Conservation (phyloP, 768 basidiomycete species). For the Boletus patriciae region DNA sequence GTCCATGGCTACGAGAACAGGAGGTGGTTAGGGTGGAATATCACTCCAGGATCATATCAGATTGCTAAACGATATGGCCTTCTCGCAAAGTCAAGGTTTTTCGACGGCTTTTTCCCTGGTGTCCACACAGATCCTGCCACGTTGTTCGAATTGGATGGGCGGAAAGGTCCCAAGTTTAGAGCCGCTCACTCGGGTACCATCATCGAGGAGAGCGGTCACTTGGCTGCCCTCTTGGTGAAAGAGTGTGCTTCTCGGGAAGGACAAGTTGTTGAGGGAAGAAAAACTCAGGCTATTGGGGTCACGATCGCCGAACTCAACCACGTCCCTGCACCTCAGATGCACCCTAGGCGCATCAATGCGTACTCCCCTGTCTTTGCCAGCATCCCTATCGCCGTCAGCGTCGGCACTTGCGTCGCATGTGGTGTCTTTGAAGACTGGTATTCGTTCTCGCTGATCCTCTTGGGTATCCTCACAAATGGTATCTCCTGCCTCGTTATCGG, state of each 20-base stretch:
- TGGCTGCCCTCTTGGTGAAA: constrained; percentile 29
- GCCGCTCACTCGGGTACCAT: constrained; percentile 35
- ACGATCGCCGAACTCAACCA: constrained; percentile 30
- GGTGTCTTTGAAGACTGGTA: constrained; percentile 36
- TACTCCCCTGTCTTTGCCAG: constrained; percentile 28
- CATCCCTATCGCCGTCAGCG: constrained; percentile 32
- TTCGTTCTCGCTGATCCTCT: constrained; percentile 35
- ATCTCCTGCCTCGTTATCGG: constrained; percentile 36
- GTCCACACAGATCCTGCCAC: constrained; percentile 33
- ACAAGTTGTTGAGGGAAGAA: constrained; percentile 23
- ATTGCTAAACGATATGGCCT: constrained; percentile 36
- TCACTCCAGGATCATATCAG: constrained; percentile 38
- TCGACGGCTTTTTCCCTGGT: constrained; percentile 37
- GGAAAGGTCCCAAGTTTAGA: constrained; percentile 33
- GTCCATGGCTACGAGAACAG: constrained; percentile 36
- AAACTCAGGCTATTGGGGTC: constrained; percentile 24
- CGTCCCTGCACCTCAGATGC: constrained; percentile 17
- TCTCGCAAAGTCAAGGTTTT: constrained; percentile 35
- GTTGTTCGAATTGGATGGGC: constrained; percentile 33
- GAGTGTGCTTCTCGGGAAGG: constrained; percentile 16
- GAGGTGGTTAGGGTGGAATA: constrained; percentile 40
- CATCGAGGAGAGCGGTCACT: constrained; percentile 33
- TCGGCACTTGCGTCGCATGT: constrained; percentile 29
- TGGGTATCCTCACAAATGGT: constrained; percentile 34
- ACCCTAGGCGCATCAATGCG: constrained; percentile 19